Conservation (phyloP, 2,329 filamentous ascomycete species). For the Corinectria fuckeliana region DNA sequence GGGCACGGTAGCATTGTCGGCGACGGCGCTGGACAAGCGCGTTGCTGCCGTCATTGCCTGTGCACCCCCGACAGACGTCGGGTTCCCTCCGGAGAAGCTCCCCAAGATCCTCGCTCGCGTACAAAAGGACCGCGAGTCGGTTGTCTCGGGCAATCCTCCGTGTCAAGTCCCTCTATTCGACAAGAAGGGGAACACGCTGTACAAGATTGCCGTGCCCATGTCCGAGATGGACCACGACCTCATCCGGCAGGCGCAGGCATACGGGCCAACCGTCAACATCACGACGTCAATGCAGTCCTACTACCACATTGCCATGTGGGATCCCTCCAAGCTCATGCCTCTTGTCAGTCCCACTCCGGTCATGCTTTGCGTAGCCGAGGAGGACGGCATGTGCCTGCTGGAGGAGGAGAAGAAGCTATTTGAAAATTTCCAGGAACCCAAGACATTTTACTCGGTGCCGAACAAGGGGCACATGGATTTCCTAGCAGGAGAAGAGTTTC, state of each 20-base stretch:
- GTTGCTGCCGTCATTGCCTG: constrained; percentile 10
- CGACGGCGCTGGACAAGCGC: constrained; percentile 39
- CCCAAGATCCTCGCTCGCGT: constrained; percentile 9
- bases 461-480: constrained; percentile 18
- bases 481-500: neutral
- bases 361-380: constrained; percentile 8
- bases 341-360: constrained; percentile 10
- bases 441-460: constrained; percentile 3
- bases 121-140: constrained; percentile 10
- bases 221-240: constrained; percentile 4
- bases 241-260: constrained; percentile 13
- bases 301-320: constrained; percentile 15
- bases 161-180: constrained; percentile 11
- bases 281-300: constrained; percentile 15
- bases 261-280: constrained; percentile 5
- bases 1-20: constrained; percentile 34
- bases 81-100: constrained; percentile 3
- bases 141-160: constrained; percentile 4
- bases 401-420: constrained; percentile 13
- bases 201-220: constrained; percentile 9
- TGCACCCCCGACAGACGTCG: constrained; percentile 2
- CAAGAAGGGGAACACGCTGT: constrained; percentile 10
- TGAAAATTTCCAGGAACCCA: constrained; percentile 10
- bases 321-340: constrained; percentile 4
- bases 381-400: constrained; percentile 3